Conservation (phyloP, 768 basidiomycete species). For the Lepiota venenata region DNA sequence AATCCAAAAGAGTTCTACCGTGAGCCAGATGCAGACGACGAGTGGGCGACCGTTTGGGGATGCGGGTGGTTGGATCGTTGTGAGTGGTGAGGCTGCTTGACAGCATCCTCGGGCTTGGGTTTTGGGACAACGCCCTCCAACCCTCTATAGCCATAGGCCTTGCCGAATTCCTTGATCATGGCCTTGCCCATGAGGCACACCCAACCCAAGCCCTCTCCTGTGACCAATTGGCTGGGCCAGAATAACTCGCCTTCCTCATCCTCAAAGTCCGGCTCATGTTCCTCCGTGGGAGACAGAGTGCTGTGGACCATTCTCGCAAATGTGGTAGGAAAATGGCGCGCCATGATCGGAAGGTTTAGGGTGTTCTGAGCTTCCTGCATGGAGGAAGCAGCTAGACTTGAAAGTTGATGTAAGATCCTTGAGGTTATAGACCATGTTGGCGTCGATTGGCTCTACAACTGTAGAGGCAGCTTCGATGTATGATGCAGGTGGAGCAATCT, state of each 20-base stretch:
- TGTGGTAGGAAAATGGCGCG: slow-evolving; percentile 71
- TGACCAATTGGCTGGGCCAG: slow-evolving; percentile 74
- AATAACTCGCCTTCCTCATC: slow-evolving; percentile 86
- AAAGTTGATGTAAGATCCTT: slow-evolving; percentile 39
- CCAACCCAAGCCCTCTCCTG: slow-evolving; percentile 81
- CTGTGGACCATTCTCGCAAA: slow-evolving; percentile 72
- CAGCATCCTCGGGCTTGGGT: slow-evolving; percentile 38
- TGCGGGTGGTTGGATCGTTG: slow-evolving; percentile 1
- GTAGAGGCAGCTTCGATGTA: slow-evolving; percentile 40
- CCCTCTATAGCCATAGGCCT: slow-evolving; percentile 69
- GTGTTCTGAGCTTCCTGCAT: slow-evolving; percentile 47
- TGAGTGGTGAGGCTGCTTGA: slow-evolving; percentile 6
- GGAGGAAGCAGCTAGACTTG: slow-evolving; percentile 39
- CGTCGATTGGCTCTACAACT: slow-evolving; percentile 41
- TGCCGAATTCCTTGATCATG: slow-evolving; percentile 82
- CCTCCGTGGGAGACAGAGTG: slow-evolving; percentile 58
- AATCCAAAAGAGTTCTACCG: background rate
- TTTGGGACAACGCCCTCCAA: slow-evolving; percentile 71
- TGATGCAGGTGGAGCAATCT: slow-evolving; percentile 37
- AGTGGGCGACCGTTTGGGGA: slow-evolving; percentile 9
- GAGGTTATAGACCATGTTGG: slow-evolving; percentile 37
- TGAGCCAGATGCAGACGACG: slow-evolving; percentile 7
- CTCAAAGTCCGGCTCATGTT: slow-evolving; percentile 79
- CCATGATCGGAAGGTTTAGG: slow-evolving; percentile 64
- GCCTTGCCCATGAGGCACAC: slow-evolving; percentile 85